Evolutionary conservation across 371 early-diverging fungal species (phyloP).

Genomic region (Conidiobolus incongruus): DNA sequence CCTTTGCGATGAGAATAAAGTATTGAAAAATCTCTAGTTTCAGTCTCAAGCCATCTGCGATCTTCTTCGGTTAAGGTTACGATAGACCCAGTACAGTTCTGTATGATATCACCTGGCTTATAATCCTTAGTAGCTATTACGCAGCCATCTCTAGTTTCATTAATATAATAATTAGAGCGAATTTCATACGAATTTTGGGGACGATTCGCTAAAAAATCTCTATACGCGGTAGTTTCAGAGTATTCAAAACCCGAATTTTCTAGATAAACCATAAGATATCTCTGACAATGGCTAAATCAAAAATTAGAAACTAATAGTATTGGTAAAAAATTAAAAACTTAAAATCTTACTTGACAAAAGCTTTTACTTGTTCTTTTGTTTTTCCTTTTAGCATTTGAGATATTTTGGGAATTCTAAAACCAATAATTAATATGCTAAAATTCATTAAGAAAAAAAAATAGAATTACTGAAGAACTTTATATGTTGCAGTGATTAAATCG

Average conservation of each 20-base stretch:
- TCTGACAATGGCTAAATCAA: constrained; percentile 20
- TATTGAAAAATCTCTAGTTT: constrained; percentile 62
- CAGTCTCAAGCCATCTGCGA: constrained; percentile 33
- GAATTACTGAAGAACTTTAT: not conserved
- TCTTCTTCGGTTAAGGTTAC: constrained; percentile 44
- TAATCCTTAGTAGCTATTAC: constrained; percentile 61
- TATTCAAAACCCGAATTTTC: constrained; percentile 67
- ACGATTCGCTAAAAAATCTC: not conserved
- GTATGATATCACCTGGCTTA: constrained; percentile 46
- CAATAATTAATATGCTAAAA: not conserved
- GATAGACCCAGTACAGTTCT: constrained; percentile 53
- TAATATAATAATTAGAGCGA: constrained; percentile 30
- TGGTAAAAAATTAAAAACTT: too few species aligned
- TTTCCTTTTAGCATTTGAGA: not conserved
- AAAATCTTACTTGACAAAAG: too few species aligned
- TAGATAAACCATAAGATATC: constrained; percentile 53
- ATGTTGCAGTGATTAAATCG: not conserved
- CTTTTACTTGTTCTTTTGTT: too few species aligned
- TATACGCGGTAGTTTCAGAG: constrained; percentile 47
- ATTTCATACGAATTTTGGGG: constrained; percentile 15
- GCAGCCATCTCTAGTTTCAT: constrained; percentile 53
- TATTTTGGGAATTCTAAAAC: not conserved
- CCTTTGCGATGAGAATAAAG: constrained; percentile 54
- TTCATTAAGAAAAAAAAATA: not conserved
- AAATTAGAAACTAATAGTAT: not conserved